phyloP scores from a whole-genome alignment of 2,329 filamentous ascomycete genomes.

The Penicillium freii region DNA sequence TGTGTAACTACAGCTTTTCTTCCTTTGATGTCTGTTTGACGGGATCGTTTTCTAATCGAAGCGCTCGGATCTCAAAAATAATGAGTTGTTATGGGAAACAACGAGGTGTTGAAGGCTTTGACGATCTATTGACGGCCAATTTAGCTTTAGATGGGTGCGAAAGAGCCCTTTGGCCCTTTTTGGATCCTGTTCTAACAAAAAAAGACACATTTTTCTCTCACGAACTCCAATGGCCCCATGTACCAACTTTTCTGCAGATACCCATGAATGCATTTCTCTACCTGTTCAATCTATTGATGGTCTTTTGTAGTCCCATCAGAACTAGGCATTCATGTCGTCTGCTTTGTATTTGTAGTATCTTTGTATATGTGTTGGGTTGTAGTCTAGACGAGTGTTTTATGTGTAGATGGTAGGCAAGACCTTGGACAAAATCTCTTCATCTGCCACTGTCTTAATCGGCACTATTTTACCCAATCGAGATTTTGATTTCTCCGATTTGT shows the following conservation, averaged over 20 bases:
- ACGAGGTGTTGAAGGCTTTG: conserved; percentile 28
- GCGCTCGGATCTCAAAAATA: conserved; percentile 19
- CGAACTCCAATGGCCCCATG: conserved; percentile 28
- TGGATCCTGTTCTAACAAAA: conserved; percentile 30
- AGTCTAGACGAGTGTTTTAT: background rate
- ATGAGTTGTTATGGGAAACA: conserved; percentile 22
- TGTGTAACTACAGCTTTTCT: conserved; percentile 13
- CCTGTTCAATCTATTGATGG: conserved; percentile 23
- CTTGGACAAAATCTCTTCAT: background rate
- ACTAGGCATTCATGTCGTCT: conserved; percentile 27
- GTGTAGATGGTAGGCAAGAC: background rate
- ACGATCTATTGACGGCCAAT: conserved; percentile 30
- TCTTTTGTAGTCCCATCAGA: conserved; percentile 16
- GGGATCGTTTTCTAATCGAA: conserved; percentile 27
- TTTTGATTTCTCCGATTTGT: background rate
- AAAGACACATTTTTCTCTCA: conserved; percentile 24
- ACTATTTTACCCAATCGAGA: background rate
- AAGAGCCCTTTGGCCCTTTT: conserved; percentile 25
- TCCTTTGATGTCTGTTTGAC: conserved; percentile 25
- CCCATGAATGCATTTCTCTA: conserved; percentile 42
- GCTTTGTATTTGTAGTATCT: conserved; percentile 2
- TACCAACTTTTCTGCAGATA: conserved; percentile 39
- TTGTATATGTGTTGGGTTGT: background rate
- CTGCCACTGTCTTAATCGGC: background rate
- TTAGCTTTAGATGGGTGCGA: conserved; percentile 37